Evolutionary conservation across 1,284 basidiomycete genomes (phyloP).

Genomic region (Moesziomyces antarcticus): DNA sequence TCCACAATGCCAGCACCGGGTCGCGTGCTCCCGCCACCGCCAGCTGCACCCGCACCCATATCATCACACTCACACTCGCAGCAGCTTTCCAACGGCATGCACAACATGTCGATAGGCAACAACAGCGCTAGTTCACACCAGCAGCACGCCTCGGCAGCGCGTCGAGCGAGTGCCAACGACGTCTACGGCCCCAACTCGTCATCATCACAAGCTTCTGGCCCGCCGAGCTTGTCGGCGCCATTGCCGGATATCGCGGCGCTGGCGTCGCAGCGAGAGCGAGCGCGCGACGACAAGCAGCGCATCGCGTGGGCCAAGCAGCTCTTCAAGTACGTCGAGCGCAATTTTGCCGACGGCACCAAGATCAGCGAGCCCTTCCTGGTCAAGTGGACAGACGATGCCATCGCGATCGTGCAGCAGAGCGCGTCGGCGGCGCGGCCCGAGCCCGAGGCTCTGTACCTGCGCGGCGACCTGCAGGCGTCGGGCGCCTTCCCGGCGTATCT

Average conservation of each 20-base stretch:
- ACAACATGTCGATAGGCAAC: slow-evolving; percentile 13
- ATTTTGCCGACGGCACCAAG: slow-evolving; percentile 46
- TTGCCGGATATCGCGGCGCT: slow-evolving; percentile 59
- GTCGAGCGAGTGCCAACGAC: slow-evolving; percentile 24
- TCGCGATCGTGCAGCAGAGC: slow-evolving; percentile 50
- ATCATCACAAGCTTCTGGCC: slow-evolving; percentile 9
- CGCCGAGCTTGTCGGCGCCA: slow-evolving; percentile 47
- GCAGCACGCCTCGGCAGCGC: slow-evolving; percentile 5
- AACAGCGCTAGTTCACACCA: no score
- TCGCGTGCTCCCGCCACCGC: no score
- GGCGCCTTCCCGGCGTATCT: slow-evolving; percentile 72
- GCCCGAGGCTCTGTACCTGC: slow-evolving; percentile 80
- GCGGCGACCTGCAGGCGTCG: slow-evolving; percentile 77
- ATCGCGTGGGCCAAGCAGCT: slow-evolving; percentile 83
- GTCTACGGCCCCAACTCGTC: slow-evolving; percentile 1
- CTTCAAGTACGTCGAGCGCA: slow-evolving; percentile 77
- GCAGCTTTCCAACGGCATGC: slow-evolving; percentile 26
- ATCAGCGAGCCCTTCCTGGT: slow-evolving; percentile 76
- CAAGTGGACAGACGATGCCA: slow-evolving; percentile 75
- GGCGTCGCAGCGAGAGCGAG: slow-evolving; percentile 42
- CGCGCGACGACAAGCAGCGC: slow-evolving; percentile 73
- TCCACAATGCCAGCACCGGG: slow-evolving; percentile 4
- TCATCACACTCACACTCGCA: slow-evolving; percentile 7
- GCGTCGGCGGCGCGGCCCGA: slow-evolving; percentile 69
- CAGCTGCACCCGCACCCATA: not conserved